These are phyloP conservation scores for Mucor plumbeus DNA, from an alignment of 371 early-diverging fungal species.

Conservation along the genomic window DNA sequence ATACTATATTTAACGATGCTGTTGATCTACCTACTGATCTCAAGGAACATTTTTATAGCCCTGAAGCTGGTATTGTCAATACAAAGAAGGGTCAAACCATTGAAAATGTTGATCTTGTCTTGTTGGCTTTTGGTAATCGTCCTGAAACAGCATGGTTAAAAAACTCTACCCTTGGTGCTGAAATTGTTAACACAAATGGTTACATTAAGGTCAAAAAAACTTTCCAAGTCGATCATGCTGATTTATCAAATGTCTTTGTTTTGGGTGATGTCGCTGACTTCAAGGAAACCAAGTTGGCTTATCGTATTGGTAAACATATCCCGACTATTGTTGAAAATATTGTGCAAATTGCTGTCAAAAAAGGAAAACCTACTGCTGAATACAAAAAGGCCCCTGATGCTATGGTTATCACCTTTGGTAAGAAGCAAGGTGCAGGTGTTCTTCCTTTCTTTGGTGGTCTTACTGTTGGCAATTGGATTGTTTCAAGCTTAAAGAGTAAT, in stretches of 20 bases:
- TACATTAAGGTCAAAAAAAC: constrained; percentile 55
- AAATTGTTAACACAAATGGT: constrained; percentile 20
- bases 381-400: constrained; percentile 30
- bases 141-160: constrained; percentile 37
- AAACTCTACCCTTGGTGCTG: constrained; percentile 15
- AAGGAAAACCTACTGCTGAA: constrained; percentile 17
- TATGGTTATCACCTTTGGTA: constrained; percentile 47
- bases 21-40: constrained; percentile 31
- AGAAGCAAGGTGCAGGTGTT: constrained; percentile 19
- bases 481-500: not conserved
- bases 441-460: constrained; percentile 20
- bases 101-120: constrained; percentile 50
- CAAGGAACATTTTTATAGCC: constrained; percentile 14
- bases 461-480: constrained; percentile 14
- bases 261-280: constrained; percentile 64
- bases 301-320: constrained; percentile 31
- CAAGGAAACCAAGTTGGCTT: constrained; percentile 57
- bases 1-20: constrained; percentile 54
- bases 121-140: constrained; percentile 54
- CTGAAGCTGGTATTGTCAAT: constrained; percentile 17
- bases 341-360: constrained; percentile 15
- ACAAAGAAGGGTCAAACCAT: constrained; percentile 42
- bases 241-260: constrained; percentile 56
- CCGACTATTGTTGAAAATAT: constrained; percentile 40
- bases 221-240: constrained; percentile 55